Percentiles rank a stretch among this genome's conserved stretches.
Conservation (phyloP, 805 yeast species). For the Lipomyces starkeyi region DNA sequence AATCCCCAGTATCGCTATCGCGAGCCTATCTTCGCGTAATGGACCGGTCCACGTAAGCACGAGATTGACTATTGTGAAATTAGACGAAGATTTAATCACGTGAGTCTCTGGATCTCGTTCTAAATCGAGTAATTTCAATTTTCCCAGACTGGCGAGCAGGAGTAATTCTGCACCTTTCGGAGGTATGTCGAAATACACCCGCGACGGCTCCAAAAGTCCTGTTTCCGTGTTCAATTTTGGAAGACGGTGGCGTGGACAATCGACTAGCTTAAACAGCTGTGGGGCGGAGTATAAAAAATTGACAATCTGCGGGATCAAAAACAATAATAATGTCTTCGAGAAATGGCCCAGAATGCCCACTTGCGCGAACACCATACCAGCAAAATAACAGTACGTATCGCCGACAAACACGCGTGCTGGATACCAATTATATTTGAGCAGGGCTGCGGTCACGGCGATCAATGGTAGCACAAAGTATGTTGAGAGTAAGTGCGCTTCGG, state of each 20-base stretch:
- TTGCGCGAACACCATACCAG: slow-evolving; percentile 98
- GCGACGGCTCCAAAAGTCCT: slow-evolving; percentile 77
- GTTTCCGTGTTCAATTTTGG: slow-evolving; percentile 74
- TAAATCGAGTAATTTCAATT: slow-evolving; percentile 57
- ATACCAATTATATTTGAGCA: slow-evolving; percentile 81
- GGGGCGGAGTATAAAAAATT: slow-evolving; percentile 93
- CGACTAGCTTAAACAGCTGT: slow-evolving; percentile 82
- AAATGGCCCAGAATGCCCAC: slow-evolving; percentile 96
- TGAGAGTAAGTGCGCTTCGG: slow-evolving; percentile 82
- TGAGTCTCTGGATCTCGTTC: slow-evolving; percentile 45
- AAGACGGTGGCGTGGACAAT: slow-evolving; percentile 94
- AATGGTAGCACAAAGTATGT: slow-evolving; percentile 82
- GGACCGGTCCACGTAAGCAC: slow-evolving; percentile 89
- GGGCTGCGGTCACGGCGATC: slow-evolving; percentile 78
- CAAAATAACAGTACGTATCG: slow-evolving; percentile 96
- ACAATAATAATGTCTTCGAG: slow-evolving; percentile 85
- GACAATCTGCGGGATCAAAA: slow-evolving; percentile 88
- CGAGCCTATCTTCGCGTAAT: slow-evolving; percentile 77
- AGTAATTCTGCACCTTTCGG: slow-evolving; percentile 36
- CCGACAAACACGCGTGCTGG: slow-evolving; percentile 97
- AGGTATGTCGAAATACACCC: slow-evolving; percentile 44
- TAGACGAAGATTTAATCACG: slow-evolving; percentile 60
- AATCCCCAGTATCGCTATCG: slow-evolving; percentile 60
- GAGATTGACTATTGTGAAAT: slow-evolving; percentile 87
- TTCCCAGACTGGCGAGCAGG: slow-evolving; percentile 56